phyloP scores from a whole-genome alignment of 495 filamentous ascomycete species.

The Podospora pseudocomata region DNA sequence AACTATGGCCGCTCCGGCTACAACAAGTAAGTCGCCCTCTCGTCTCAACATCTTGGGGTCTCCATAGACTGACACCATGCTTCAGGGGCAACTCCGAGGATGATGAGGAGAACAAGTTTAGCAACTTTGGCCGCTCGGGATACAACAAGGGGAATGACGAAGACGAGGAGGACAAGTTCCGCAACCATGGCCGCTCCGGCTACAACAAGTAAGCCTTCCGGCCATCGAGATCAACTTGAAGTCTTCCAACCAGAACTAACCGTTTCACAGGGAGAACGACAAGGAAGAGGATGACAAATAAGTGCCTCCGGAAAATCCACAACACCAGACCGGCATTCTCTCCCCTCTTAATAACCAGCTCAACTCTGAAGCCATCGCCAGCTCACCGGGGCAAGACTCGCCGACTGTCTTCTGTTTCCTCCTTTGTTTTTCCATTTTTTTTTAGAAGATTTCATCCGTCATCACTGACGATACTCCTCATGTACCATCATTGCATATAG shows the following conservation, averaged over 20 bases:
- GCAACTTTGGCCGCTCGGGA: conserved; percentile 41
- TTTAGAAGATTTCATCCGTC: conserved; percentile 5
- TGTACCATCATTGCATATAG: conserved; percentile 7
- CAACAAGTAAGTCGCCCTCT: conserved; percentile 38
- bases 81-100: conserved; percentile 36
- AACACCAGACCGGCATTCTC: not conserved
- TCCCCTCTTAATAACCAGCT: not conserved
- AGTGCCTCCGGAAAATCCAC: conserved; percentile 6
- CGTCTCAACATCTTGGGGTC: not conserved
- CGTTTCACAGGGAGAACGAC: conserved; percentile 21
- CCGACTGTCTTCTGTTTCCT: not conserved
- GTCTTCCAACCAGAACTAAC: not conserved
- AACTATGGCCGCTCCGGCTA: conserved; percentile 53
- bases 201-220: conserved; percentile 40
- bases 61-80: conserved; percentile 12
- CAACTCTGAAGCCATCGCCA: conserved; percentile 3
- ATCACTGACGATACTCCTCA: conserved; percentile 4
- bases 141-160: conserved; percentile 45
- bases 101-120: conserved; percentile 35
- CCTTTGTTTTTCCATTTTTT: conserved; percentile 1
- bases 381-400: conserved; percentile 4
- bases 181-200: conserved; percentile 43
- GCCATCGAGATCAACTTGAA: not conserved
- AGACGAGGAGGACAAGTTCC: conserved; percentile 36
- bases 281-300: conserved; percentile 33